phyloP scores from a whole-genome alignment of 2,329 filamentous ascomycete species.

The Dothiorella sarmentorum region DNA sequence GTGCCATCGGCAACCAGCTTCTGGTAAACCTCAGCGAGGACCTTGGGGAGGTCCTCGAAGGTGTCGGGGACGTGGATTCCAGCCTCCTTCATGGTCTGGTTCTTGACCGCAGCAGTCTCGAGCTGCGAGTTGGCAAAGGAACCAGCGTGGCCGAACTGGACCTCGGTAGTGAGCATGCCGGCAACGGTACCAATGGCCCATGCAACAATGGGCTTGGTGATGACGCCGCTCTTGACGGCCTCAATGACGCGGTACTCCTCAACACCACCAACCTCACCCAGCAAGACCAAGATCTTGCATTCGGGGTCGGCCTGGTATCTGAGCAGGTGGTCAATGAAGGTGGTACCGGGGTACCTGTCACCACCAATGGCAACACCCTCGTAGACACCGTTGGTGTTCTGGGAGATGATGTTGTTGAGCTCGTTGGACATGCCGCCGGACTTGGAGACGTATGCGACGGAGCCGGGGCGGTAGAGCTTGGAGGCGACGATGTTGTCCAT shows the following conservation, averaged over 20 bases:
- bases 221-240: constrained; percentile 87
- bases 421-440: constrained; percentile 99
- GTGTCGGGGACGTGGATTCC: constrained; percentile 93
- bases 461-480: constrained; percentile 99
- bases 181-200: constrained; percentile 99
- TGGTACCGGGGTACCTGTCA: constrained; percentile 97
- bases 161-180: constrained; percentile 99
- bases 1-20: constrained; percentile 79
- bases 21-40: constrained; percentile 80
- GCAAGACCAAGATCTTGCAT: constrained; percentile 93
- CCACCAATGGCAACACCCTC: constrained; percentile 99
- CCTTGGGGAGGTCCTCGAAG: constrained; percentile 86
- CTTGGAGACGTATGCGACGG: constrained; percentile 99
- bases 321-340: constrained; percentile 97
- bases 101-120: constrained; percentile 95
- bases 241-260: constrained; percentile 99
- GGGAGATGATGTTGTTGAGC: constrained; percentile 98
- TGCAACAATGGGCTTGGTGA: constrained; percentile 97
- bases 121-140: constrained; percentile 99
- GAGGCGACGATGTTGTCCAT: constrained; percentile 99
- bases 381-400: constrained; percentile 96
- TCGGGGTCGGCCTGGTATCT: constrained; percentile 94
- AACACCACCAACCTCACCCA: constrained; percentile 98
- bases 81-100: constrained; percentile 92
- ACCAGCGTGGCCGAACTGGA: constrained; percentile 98